Base-by-base conservation (phyloP, 805 yeast species). In the Zygoascus bituminiphila region DNA sequence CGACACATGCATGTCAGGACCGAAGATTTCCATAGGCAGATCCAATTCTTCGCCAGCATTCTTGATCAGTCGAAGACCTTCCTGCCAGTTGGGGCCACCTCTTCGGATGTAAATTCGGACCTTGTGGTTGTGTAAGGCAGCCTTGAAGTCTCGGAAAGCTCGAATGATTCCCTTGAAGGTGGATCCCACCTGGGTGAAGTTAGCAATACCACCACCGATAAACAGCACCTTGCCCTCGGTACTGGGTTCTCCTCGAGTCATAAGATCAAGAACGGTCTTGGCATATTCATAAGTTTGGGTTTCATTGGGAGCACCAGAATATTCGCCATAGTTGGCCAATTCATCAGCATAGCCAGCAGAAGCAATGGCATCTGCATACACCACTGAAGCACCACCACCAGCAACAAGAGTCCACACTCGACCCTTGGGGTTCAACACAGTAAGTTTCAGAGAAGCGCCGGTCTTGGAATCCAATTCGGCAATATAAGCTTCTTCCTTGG, bases 11-110 rank as follows among this genome's bases (percentile, higher is more conserved):
- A 71, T 71, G 51, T 71, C 75, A n/a, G 75, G 75, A n/a, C 75
- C 75, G 55, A 64, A 70, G 50, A 71, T 67, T 60, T 70, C 74
- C 75, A 70, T 71, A 33, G 72, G 71, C 51, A 70, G 57, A 37
- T 66, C 68, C 17, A 71, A 65, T 55, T 70, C 75, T 57, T 71
- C 71, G 42, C 74, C 73, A 41, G 72, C 70, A 45, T 62, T 58
- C 61, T 64, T 68, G 62, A 70, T 64, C 46, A 71, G 65, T 29
- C 74, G 67, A 48, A 70, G 64, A 51, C 75, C 75, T 57, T 70
- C 75, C 58, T 70, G 75, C 74, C 75, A 70, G 65, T 69, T 70
- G 45, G 75, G 75, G 35, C 75, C 75, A 40, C 75, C 75, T 31
- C 75, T 68, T 49, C 75, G 70, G 44, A 71, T 70, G 54, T 59